A percentile compares a stretch with the other conserved stretches of the same genome.
These are phyloP conservation scores for Diaporthe sp. DNA, from an alignment of 2,329 filamentous ascomycete genomes.

Conservation along the genomic window DNA sequence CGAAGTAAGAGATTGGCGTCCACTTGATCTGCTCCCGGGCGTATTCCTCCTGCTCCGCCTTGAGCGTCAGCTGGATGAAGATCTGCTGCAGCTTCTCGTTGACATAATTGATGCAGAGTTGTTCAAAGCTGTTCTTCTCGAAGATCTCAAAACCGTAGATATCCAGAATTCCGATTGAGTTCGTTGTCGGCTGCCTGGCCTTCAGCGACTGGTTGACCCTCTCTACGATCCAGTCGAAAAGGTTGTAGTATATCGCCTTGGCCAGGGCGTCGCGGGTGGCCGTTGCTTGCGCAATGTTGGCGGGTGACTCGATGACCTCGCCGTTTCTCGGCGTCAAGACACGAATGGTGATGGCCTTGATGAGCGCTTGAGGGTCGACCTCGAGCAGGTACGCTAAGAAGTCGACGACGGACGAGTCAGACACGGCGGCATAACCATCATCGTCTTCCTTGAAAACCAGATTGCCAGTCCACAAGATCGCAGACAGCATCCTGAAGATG, in stretches of 20 bases:
- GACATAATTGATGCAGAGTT: slow-evolving; percentile 99
- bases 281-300: slow-evolving; percentile 88
- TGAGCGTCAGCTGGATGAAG: slow-evolving; percentile 96
- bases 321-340: slow-evolving; percentile 80
- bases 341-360: slow-evolving; percentile 90
- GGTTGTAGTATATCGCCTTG: slow-evolving; percentile 96
- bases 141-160: slow-evolving; percentile 99
- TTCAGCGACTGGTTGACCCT: slow-evolving; percentile 91
- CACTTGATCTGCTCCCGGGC: slow-evolving; percentile 96
- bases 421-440: slow-evolving; percentile 86
- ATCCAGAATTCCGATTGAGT: slow-evolving; percentile 96
- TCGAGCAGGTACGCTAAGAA: slow-evolving; percentile 96
- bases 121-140: slow-evolving; percentile 98
- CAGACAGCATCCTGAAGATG: slow-evolving; percentile 94
- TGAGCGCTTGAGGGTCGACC: slow-evolving; percentile 83
- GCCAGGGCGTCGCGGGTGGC: slow-evolving; percentile 92
- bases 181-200: slow-evolving; percentile 80
- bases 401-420: slow-evolving; percentile 91
- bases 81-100: slow-evolving; percentile 99
- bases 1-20: slow-evolving; percentile 99
- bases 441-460: slow-evolving; percentile 93
- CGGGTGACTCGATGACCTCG: slow-evolving; percentile 79
- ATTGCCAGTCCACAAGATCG: slow-evolving; percentile 95
- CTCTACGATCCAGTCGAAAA: slow-evolving; percentile 98
- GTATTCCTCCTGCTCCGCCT: slow-evolving; percentile 98